Evolutionary conservation across 805 yeast species (phyloP), one percentile per base, ranked within the genome.

Genomic region (Candida montana): DNA sequence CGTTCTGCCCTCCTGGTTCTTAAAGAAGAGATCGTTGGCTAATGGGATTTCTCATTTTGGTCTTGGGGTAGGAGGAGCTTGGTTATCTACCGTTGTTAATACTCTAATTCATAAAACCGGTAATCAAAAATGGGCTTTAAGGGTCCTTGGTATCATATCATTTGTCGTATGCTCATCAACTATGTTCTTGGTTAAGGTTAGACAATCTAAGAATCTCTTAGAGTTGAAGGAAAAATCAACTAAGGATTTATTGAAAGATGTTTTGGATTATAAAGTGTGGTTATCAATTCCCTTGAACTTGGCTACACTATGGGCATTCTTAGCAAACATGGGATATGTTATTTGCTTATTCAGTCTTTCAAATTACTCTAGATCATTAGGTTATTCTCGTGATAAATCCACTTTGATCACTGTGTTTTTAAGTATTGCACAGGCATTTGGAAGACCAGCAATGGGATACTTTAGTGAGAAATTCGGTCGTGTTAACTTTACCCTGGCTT

Each of bases 1-100:
- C 16, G 61, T 75, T 4, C 48, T 78, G 18, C 75, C 83, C 0
- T 64, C 72, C 7, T 78, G 83, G 82, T 78, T 78, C 53, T 55
- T 71, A 33, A 66, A 67, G 28, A 62, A 61, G 28, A 61, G 75
- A 40, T 73, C 77, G 2, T 57, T 72, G 11, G 76, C 79, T 2
- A 64, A 69, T 52, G 80, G 81, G 5, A 54, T 74, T 20, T 66
- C 74, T 2, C 61, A 71, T 20, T 52, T 69, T 18, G 82, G 81
- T 9, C 67, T 77, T 4, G 81, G 81, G 31, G 49, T 74, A 1
- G 77, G 80, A 26, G 81, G 80, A 44, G 65, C 73, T 8, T 52
- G 63, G 0, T 68, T 64, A 41, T 61, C 75, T 6, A 51, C 73
- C 37, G 61, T 73, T 0, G 60, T 63, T 10, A 65, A 71, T 40